Evolutionary conservation across 768 basidiomycete genomes (phyloP).

Genomic region (Arthromyces matolae): DNA sequence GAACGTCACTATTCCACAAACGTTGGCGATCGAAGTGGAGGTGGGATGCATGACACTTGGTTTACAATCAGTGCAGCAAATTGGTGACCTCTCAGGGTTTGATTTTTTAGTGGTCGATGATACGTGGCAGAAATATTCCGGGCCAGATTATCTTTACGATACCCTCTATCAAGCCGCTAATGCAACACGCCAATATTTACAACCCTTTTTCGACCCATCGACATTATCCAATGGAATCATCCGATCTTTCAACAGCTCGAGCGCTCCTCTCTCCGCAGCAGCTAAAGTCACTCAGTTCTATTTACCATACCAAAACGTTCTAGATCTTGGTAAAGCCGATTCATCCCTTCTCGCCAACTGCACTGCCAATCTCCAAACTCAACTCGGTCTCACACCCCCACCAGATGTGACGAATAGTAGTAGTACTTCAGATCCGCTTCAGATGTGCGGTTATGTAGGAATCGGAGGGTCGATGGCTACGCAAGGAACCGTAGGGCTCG

Average conservation of each 20-base stretch:
- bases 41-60: constrained; percentile 15
- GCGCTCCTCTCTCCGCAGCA: not conserved
- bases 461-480: not conserved
- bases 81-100: not conserved
- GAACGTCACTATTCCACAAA: constrained; percentile 14
- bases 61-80: not conserved
- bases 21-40: constrained; percentile 19
- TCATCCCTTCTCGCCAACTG: not conserved
- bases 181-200: not conserved
- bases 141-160: constrained; percentile 1
- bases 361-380: not conserved
- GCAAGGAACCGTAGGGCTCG: not conserved
- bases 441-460: not conserved
- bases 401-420: no score
- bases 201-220: not conserved
- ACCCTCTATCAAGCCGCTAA: not conserved
- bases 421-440: not conserved
- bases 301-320: not conserved
- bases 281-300: not conserved
- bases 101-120: not conserved
- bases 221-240: not conserved
- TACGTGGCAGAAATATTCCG: not conserved
- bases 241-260: not conserved
- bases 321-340: not conserved
- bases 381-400: not conserved